Conservation (phyloP, 306 rosid genomes). For the Vigna angularis region DNA sequence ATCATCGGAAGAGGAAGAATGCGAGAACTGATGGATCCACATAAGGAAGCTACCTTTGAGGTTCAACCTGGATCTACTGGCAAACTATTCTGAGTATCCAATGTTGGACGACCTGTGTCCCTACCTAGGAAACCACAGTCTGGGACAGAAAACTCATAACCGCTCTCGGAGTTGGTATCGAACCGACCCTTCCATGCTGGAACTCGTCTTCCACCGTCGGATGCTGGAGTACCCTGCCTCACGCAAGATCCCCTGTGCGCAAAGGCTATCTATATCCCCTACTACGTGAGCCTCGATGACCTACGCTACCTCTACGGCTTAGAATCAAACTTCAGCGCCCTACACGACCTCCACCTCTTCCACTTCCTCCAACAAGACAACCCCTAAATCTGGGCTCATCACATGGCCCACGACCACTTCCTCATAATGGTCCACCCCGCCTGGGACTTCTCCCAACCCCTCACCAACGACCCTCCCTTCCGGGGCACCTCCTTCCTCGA, state of each 20-base stretch:
- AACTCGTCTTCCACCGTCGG: constrained; percentile 79
- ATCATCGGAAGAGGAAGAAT: constrained; percentile 38
- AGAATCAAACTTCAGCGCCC: constrained; percentile 63
- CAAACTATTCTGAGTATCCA: constrained; percentile 76
- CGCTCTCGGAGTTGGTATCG: constrained; percentile 88
- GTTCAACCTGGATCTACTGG: constrained; percentile 79
- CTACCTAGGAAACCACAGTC: constrained; percentile 73
- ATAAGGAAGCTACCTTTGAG: constrained; percentile 65
- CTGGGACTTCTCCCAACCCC: constrained; percentile 85
- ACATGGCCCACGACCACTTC: constrained; percentile 84
- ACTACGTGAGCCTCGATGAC: constrained; percentile 73
- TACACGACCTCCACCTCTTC: constrained; percentile 71
- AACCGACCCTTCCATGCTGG: constrained; percentile 71
- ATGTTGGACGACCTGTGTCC: constrained; percentile 68
- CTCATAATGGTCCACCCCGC: constrained; percentile 87
- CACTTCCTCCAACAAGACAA: constrained; percentile 54
- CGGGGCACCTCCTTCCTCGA: constrained; percentile 87
- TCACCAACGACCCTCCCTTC: constrained; percentile 60
- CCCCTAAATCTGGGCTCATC: constrained; percentile 63
- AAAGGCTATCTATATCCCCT: constrained; percentile 74
- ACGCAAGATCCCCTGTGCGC: constrained; percentile 64
- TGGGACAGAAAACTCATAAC: constrained; percentile 80
- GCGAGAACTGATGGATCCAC: constrained; percentile 72
- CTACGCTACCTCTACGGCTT: constrained; percentile 77
- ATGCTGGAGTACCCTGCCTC: constrained; percentile 82